Evolutionary conservation across 2,329 filamentous ascomycete species (phyloP).

Genomic region (Waltergamsia citrina): DNA sequence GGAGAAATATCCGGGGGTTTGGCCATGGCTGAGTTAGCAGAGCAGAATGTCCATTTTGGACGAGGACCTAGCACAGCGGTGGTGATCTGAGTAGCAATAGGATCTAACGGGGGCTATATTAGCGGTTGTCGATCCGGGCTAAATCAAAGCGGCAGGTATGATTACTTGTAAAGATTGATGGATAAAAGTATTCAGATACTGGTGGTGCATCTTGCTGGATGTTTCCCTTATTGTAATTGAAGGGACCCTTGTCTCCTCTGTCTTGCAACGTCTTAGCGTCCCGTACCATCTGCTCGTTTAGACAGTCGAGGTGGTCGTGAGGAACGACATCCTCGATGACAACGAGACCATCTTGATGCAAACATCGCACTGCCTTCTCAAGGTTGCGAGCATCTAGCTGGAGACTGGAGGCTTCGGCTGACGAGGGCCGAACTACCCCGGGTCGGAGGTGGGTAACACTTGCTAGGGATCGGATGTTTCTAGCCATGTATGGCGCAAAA

Average conservation of each 20-base stretch:
- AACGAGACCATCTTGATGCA: constrained; percentile 46
- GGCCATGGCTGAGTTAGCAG: constrained; percentile 48
- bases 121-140: not conserved
- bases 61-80: constrained; percentile 42
- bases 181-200: constrained; percentile 34
- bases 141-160: not conserved
- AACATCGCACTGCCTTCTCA: constrained; percentile 40
- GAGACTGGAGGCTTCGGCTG: constrained; percentile 24
- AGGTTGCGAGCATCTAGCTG: constrained; percentile 37
- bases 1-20: constrained; percentile 26
- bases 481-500: too few relatives aligned
- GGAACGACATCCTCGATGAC: constrained; percentile 43
- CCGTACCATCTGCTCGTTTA: constrained; percentile 50
- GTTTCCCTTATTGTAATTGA: constrained; percentile 55
- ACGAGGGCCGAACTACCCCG: not conserved
- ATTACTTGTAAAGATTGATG: constrained; percentile 44
- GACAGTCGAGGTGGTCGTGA: constrained; percentile 37
- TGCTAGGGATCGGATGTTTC: too few relatives aligned
- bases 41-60: constrained; percentile 48
- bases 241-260: constrained; percentile 43
- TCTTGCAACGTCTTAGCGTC: constrained; percentile 43
- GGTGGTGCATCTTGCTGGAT: constrained; percentile 52
- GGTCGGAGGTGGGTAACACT: not conserved
- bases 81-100: constrained; percentile 45
- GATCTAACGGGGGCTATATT: constrained; percentile 24